Percentiles rank a stretch among this genome's conserved stretches.
These are phyloP conservation scores for Triticum dicoccoides DNA, from an alignment of 176 grass and related monocot species.

Conservation along the genomic window DNA sequence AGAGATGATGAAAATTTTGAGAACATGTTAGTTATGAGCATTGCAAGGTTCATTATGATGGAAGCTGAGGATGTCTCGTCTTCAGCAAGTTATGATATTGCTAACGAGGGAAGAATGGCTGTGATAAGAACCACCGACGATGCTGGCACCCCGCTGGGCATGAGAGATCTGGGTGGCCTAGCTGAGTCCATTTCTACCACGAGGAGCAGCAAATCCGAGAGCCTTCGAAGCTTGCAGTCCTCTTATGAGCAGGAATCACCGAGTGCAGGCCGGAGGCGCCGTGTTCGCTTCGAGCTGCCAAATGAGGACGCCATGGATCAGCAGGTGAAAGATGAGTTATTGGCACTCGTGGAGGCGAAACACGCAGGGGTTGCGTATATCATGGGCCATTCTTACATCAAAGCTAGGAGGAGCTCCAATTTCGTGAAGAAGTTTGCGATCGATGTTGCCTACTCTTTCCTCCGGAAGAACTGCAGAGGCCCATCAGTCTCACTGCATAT, in stretches of 20 bases:
- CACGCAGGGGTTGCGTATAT: slow-evolving; percentile 85
- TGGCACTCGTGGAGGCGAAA: slow-evolving; percentile 79
- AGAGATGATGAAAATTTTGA: slow-evolving; percentile 92
- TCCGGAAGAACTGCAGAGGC: slow-evolving; percentile 92
- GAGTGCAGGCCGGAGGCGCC: slow-evolving; percentile 31
- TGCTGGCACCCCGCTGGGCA: slow-evolving; percentile 38
- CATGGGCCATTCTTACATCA: slow-evolving; percentile 93
- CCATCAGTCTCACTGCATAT: slow-evolving; percentile 86
- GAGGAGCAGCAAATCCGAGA: slow-evolving; percentile 80
- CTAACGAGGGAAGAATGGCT: slow-evolving; percentile 94
- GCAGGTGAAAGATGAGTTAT: slow-evolving; percentile 83
- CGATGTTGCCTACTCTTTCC: slow-evolving; percentile 88
- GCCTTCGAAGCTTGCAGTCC: slow-evolving; percentile 67
- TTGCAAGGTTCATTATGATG: slow-evolving; percentile 98
- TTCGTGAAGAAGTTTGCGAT: slow-evolving; percentile 85
- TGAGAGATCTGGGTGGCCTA: slow-evolving; percentile 44
- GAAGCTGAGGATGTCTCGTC: slow-evolving; percentile 72
- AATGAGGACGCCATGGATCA: slow-evolving; percentile 42
- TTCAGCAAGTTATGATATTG: slow-evolving; percentile 59
- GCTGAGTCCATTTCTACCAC: slow-evolving; percentile 33
- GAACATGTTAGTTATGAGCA: slow-evolving; percentile 82
- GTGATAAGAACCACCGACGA: slow-evolving; percentile 64
- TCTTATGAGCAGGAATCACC: slow-evolving; percentile 84
- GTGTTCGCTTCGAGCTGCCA: slow-evolving; percentile 67
- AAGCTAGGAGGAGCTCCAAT: slow-evolving; percentile 80